Base-by-base conservation (phyloP, 176 grass and related monocot species). In the Carex parvula region DNA sequence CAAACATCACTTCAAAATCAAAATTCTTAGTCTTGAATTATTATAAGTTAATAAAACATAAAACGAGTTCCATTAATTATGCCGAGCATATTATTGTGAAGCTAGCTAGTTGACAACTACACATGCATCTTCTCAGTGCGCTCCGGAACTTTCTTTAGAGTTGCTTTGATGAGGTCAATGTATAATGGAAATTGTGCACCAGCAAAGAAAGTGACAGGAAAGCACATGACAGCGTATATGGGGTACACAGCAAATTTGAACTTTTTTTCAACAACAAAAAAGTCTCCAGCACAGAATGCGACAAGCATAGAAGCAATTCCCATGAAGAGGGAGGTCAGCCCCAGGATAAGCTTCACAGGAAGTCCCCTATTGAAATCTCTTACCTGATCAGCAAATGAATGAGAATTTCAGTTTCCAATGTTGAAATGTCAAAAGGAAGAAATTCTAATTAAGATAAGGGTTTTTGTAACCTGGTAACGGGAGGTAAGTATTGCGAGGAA, bases 261-360 rank as follows among this genome's bases (percentile, higher is more conserved):
- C 16, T 65, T 39, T 0, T 64, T 8, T 9, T 64, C 24, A 0
- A 82, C 52, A 21, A 82, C 14, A 62, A 64, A 82, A 62, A 82
- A 82, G 56, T 82, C n/a, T 12, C 79, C 79, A 0, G 57, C 79
- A 15, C 79, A 82, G 8, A 82, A 82, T 41, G 79, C 8, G 33
- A 82, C 79, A 15, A 82, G 26, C 79, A 52, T 82, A 20, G 79
- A 24, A 21, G 79, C 17, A 14, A 82, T 82, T 35, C 16, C 44
- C 65, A 73, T 42, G 69, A 85, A 76, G 50, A 85, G 83, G 16
- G 83, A 76, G 52, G 83, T 85, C 22, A 85, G 83, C 24, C 66
- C 66, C 10, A 85, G 2, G 18, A 76, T 75, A 12, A 85, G 83
- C 66, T 75, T 85, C 54, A 61, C 9, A 0, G 83, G 83, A 44